phyloP scores from a whole-genome alignment of 2,329 filamentous ascomycete genomes.

The Xylariales sp. region DNA sequence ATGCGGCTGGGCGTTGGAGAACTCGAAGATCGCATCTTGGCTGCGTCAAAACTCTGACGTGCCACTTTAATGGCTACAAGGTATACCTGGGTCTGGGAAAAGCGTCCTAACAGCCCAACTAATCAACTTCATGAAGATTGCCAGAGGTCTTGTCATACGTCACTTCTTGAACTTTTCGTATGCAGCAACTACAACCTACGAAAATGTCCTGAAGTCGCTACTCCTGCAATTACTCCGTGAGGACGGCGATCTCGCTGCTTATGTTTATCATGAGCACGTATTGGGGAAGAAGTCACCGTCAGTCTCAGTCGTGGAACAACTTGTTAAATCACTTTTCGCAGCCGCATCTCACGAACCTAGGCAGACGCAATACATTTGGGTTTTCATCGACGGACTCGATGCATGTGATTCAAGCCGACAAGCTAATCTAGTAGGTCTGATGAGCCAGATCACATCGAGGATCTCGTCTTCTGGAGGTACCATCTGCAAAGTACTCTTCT shows the following conservation, averaged over 20 bases:
- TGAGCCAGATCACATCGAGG: constrained; percentile 6
- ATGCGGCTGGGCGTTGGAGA: constrained; percentile 28
- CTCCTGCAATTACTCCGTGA: constrained; percentile 25
- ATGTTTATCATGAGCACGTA: constrained; percentile 21
- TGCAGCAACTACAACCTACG: constrained; percentile 26
- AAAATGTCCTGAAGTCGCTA: constrained; percentile 26
- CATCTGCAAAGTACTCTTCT: constrained; percentile 24
- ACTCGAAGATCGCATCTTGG: constrained; percentile 23
- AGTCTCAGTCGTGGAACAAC: constrained; percentile 16
- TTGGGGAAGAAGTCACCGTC: constrained; percentile 17
- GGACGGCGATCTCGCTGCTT: constrained; percentile 19
- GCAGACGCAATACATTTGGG: constrained; percentile 15
- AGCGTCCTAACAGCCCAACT: constrained; percentile 29
- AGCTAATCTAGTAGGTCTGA: constrained; percentile 6
- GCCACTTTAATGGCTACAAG: constrained; percentile 27
- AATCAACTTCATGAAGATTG: constrained; percentile 20
- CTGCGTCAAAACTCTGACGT: constrained; percentile 15
- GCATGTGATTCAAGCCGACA: constrained; percentile 17
- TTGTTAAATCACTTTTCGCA: constrained; percentile 14
- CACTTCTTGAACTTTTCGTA: constrained; percentile 32
- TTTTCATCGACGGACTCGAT: constrained; percentile 26
- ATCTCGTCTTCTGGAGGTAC: constrained; percentile 3
- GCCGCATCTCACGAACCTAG: constrained; percentile 10
- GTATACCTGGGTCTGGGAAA: constrained; percentile 31
- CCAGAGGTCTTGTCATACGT: constrained; percentile 16